Percentiles rank a stretch among this genome's conserved stretches.
Evolutionary conservation across 345 rosid species (phyloP).

Genomic region (Ceriops tagal): DNA sequence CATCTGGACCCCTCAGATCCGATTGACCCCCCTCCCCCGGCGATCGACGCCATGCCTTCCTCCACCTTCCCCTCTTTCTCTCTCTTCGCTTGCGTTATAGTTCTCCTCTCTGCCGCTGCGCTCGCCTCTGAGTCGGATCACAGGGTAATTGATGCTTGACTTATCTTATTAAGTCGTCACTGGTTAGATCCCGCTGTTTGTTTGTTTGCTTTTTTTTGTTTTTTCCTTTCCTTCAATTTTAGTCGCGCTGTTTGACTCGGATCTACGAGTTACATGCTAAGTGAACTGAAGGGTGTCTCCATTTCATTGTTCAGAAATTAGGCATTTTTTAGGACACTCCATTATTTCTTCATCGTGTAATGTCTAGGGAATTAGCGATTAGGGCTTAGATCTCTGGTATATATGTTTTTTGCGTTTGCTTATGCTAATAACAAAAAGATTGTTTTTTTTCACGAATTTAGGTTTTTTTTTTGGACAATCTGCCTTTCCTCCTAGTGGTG

Average conservation of each 20-base stretch:
- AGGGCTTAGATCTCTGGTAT: conserved; percentile 10
- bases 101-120: conserved; percentile 30
- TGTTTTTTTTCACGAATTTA: too few species aligned
- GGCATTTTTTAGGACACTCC: neutral
- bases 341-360: neutral
- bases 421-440: neutral
- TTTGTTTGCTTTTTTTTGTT: neutral
- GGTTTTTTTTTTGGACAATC: too few species aligned
- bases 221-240: neutral
- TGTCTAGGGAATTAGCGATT: neutral
- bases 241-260: conserved; percentile 6
- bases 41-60: conserved; percentile 58
- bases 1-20: conserved; percentile 12
- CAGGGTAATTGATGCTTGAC: conserved; percentile 47
- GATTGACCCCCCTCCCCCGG: conserved; percentile 34
- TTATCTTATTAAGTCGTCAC: neutral
- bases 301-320: neutral
- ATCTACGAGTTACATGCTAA: conserved; percentile 22
- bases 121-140: conserved; percentile 89
- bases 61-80: conserved; percentile 33
- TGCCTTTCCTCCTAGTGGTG: too few species aligned
- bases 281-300: neutral
- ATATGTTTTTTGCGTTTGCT: neutral
- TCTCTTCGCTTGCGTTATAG: conserved; percentile 22
- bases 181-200: conserved; percentile 32